Evolutionary conservation across 179 eudicot genomes (phyloP), one percentile per base, ranked within the genome.

Genomic region (Gypsophila paniculata): DNA sequence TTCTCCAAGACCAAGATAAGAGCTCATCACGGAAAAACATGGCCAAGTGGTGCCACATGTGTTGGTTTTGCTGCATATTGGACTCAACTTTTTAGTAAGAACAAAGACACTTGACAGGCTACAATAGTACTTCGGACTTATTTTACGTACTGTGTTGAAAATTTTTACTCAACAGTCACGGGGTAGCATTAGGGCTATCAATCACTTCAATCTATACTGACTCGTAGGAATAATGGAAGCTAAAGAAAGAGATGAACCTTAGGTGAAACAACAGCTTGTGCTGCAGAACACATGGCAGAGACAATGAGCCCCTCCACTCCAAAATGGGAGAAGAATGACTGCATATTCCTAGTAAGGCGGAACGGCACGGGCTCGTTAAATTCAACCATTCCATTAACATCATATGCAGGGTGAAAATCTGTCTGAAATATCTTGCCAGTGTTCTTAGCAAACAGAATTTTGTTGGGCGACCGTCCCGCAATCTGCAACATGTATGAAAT

Each of bases 1-100:
- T 90, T 83, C 99, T 92, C 97, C 97, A 95, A 38, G 96, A 92
- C 99, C 99, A 95, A 32, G 99, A 90, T 64, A 92, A 85, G 73
- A 95, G 86, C 76, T 95, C 99, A 77, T 95, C 99, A 9, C 99
- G 97, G 93, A 95, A 95, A 79, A 95, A 95, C 99, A 95, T 95
- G 19, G 99, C 99, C 76, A 95, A 78, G 78, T 95, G 99, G 84
- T 95, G 88, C 97, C 97, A 91, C 25, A 95, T 19, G 77, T 92
- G 98, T 75, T 90, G 90, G 79, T 79, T 90, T 92, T 95, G 99
- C 99, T 95, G 96, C 77, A 81, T 49, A 68, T 68, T 32, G 53
- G 36, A 75, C 2, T 39, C 39, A 69, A 19, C 42, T 26, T 42
- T 12, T 54, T 15, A 72, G 60, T 64, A 64, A 71, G 15, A 26